phyloP scores from a whole-genome alignment of 2,329 filamentous ascomycete species.

The Cladosporium sp. region DNA sequence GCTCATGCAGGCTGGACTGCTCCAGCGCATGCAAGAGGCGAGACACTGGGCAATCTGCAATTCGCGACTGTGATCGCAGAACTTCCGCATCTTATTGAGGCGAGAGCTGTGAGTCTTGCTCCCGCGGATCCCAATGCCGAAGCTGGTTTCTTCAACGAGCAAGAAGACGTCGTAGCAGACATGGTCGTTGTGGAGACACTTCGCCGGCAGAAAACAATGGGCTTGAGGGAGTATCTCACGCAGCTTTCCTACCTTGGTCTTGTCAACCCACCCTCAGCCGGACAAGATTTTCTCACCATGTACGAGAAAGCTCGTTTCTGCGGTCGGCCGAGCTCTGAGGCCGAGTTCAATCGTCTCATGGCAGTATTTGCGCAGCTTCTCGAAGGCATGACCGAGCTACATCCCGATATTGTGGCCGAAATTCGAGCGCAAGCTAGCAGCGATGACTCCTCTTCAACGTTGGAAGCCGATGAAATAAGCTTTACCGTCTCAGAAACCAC shows the following conservation, averaged over 20 bases:
- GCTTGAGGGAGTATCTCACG: conserved; percentile 74
- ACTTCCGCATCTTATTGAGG: conserved; percentile 86
- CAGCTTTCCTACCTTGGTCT: conserved; percentile 70
- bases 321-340: conserved; percentile 64
- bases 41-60: conserved; percentile 76
- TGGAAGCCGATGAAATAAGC: background rate
- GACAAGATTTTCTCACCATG: conserved; percentile 63
- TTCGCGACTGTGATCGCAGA: conserved; percentile 80
- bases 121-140: conserved; percentile 47
- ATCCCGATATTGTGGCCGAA: conserved; percentile 53
- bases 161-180: conserved; percentile 4
- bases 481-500: background rate
- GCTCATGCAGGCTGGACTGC: conserved; percentile 88
- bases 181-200: conserved; percentile 65
- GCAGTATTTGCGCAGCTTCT: conserved; percentile 78
- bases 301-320: conserved; percentile 91
- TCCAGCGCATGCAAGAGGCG: conserved; percentile 58
- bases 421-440: conserved; percentile 36
- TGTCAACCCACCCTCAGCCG: conserved; percentile 52
- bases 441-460: conserved; percentile 6
- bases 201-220: conserved; percentile 69
- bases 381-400: conserved; percentile 67
- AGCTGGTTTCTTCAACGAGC: conserved; percentile 15
- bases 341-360: conserved; percentile 77
- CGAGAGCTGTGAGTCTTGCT: conserved; percentile 84